A percentile compares a stretch with the other conserved stretches of the same genome.
Evolutionary conservation across 169 alveolate genomes (phyloP).

Genomic region (Miamiensis avidus): DNA sequence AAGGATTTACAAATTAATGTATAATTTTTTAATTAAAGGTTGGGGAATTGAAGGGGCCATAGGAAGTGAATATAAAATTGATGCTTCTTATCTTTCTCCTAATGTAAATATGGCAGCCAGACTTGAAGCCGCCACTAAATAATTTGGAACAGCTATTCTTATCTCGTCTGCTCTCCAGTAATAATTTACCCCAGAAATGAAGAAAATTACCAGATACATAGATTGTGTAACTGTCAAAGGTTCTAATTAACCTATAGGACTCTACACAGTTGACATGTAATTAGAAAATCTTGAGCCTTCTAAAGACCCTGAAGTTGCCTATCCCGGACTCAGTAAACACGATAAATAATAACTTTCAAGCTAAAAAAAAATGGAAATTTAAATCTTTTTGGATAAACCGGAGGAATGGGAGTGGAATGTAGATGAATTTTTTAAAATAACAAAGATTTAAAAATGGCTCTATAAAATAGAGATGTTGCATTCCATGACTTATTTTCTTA

Average conservation of each 20-base stretch:
- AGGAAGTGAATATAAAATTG: slow-evolving; percentile 86
- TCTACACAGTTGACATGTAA: slow-evolving; percentile 89
- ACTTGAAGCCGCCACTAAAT: slow-evolving; percentile 87
- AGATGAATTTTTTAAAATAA: slow-evolving; percentile 19
- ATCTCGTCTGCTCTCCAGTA: slow-evolving; percentile 68
- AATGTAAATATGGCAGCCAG: slow-evolving; percentile 82
- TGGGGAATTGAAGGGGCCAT: slow-evolving; percentile 91
- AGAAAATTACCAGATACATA: slow-evolving; percentile 82
- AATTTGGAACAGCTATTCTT: slow-evolving; percentile 79
- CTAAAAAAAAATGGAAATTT: not conserved
- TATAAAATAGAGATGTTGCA: not conserved
- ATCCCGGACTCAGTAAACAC: not conserved
- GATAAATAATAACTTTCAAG: not conserved
- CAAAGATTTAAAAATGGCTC: slow-evolving; percentile 17
- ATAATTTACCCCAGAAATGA: slow-evolving; percentile 32
- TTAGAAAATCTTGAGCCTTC: slow-evolving; percentile 45
- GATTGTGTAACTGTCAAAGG: slow-evolving; percentile 95
- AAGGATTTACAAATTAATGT: slow-evolving; percentile 45
- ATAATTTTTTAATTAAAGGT: slow-evolving; percentile 46
- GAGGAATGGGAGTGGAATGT: slow-evolving; percentile 21
- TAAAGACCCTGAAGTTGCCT: slow-evolving; percentile 1
- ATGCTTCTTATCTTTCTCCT: slow-evolving; percentile 86
- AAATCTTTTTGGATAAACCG: not conserved
- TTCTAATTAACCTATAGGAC: slow-evolving; percentile 85
- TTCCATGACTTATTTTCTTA: slow-evolving; percentile 16